These are phyloP conservation scores for Boletus austroedulis DNA, from an alignment of 1,284 basidiomycete species.

Conservation along the genomic window DNA sequence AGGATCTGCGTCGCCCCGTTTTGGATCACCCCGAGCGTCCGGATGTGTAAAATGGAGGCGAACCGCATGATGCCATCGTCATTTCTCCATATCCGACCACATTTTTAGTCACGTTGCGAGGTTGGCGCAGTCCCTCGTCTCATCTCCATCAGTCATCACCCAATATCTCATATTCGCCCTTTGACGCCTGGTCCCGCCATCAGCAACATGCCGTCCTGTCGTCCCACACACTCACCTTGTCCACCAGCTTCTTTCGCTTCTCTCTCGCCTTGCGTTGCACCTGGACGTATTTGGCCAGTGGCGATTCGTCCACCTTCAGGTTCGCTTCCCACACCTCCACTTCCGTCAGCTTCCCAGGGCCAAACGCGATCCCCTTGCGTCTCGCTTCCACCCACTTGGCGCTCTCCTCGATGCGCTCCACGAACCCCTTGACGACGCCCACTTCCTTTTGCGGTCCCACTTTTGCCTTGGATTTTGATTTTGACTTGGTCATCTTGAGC, in stretches of 20 bases:
- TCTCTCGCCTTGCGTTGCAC: constrained; percentile 80
- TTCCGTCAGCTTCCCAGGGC: constrained; percentile 65
- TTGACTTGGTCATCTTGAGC: constrained; percentile 58
- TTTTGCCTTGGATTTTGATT: constrained; percentile 23
- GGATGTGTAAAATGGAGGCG: background rate
- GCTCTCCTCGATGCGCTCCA: constrained; percentile 85
- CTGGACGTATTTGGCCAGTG: constrained; percentile 77
- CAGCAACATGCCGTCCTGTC: background rate
- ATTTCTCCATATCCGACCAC: too few species aligned
- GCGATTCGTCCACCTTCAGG: constrained; percentile 64
- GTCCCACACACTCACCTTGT: constrained; percentile 55
- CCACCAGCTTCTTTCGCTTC: constrained; percentile 68
- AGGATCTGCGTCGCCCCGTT: constrained; percentile 10
- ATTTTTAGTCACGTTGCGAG: background rate
- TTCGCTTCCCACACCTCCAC: constrained; percentile 72
- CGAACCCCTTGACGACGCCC: constrained; percentile 63
- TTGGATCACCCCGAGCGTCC: background rate
- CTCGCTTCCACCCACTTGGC: constrained; percentile 72
- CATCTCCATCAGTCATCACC: constrained; percentile 41
- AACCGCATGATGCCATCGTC: too few species aligned
- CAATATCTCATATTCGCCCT: constrained; percentile 66
- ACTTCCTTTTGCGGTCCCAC: constrained; percentile 54
- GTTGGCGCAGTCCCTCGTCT: constrained; percentile 1
- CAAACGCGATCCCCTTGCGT: constrained; percentile 68
- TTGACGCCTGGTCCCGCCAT: constrained; percentile 49